Evolutionary conservation across 2,329 filamentous ascomycete genomes (phyloP).

Genomic region (Verticillium longisporum): DNA sequence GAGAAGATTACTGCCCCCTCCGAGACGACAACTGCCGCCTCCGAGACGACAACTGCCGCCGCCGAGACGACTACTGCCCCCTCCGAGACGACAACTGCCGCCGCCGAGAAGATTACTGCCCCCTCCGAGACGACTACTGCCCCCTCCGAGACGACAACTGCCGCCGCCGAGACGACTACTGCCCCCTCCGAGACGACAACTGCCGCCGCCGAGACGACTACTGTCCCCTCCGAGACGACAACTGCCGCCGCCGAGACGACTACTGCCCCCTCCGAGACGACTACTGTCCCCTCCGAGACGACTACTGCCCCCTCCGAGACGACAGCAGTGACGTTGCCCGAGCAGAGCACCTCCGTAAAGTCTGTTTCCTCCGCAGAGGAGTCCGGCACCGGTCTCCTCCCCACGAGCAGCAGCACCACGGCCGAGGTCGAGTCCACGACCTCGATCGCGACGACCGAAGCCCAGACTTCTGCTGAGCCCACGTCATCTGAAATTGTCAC

Average conservation of each 20-base stretch:
- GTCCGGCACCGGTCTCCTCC: constrained; percentile 5
- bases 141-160: too few relatives aligned
- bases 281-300: too few relatives aligned
- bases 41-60: neutral
- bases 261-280: too few relatives aligned
- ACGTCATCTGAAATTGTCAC: neutral
- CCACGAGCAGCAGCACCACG: constrained; percentile 11
- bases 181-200: too few relatives aligned
- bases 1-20: neutral
- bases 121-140: too few relatives aligned
- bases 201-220: too few relatives aligned
- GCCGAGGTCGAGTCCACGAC: constrained; percentile 7
- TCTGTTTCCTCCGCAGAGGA: neutral
- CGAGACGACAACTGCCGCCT: neutral
- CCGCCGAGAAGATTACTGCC: too few relatives aligned
- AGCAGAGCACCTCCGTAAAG: constrained; percentile 4
- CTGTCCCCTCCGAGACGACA: too few relatives aligned
- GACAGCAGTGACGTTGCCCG: constrained; percentile 4
- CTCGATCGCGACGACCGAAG: neutral
- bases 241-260: too few relatives aligned
- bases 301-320: neutral
- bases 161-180: too few relatives aligned
- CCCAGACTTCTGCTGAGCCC: constrained; percentile 1
- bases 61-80: constrained; percentile 8
- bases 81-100: neutral